Percentiles rank a stretch among this genome's conserved stretches.
These are phyloP conservation scores for Rhizopus sp. DNA, from an alignment of 371 early-diverging fungal genomes.

Conservation along the genomic window DNA sequence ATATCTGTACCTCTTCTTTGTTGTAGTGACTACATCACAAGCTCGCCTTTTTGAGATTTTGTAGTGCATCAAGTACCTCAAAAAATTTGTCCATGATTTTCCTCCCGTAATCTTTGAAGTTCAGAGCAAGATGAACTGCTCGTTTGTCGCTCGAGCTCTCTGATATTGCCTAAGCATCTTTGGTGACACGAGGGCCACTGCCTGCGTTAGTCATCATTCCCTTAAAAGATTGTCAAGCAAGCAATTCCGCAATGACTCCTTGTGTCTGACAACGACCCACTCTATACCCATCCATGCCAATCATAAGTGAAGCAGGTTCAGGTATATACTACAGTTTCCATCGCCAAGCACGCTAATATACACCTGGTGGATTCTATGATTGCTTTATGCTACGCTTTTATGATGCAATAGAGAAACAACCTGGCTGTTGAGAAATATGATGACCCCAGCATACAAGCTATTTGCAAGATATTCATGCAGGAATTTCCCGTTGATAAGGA, in stretches of 20 bases:
- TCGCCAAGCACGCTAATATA: not conserved
- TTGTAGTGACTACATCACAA: too few relatives aligned
- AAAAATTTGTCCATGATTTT: slow-evolving; percentile 7
- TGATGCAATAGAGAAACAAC: not conserved
- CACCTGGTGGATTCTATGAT: not conserved
- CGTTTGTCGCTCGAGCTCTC: slow-evolving; percentile 2
- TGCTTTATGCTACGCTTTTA: not conserved
- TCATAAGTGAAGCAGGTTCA: not conserved
- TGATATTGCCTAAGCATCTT: slow-evolving; percentile 2
- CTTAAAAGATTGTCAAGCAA: slow-evolving; percentile 5
- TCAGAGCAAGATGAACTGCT: slow-evolving; percentile 1
- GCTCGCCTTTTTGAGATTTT: too few relatives aligned
- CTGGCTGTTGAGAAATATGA: slow-evolving; percentile 2
- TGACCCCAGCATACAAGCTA: slow-evolving; percentile 4
- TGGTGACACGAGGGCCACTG: not conserved
- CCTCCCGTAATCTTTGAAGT: slow-evolving; percentile 12
- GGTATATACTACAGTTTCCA: not conserved
- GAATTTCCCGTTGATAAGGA: slow-evolving; percentile 2
- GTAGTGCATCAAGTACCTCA: not conserved
- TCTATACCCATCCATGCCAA: slow-evolving; percentile 7
- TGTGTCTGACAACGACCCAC: not conserved
- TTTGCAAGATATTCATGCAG: slow-evolving; percentile 8
- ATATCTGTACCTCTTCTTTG: too few relatives aligned
- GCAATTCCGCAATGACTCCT: slow-evolving; percentile 6
- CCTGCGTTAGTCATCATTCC: not conserved